phyloP scores from a whole-genome alignment of 2,329 filamentous ascomycete species.

The Colletotrichum australisinense region DNA sequence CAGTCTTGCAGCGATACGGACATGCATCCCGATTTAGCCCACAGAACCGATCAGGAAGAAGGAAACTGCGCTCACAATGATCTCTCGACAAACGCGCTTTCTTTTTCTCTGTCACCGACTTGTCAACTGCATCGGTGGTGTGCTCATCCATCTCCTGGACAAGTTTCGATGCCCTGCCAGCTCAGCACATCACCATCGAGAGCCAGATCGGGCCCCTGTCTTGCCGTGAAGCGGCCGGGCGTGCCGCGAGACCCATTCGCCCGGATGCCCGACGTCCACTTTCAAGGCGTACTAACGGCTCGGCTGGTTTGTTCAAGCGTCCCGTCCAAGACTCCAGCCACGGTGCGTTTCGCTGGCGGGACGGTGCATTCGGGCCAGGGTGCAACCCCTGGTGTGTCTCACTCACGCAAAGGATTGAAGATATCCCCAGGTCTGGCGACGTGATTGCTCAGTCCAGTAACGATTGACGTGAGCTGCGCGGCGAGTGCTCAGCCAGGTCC shows the following conservation, averaged over 20 bases:
- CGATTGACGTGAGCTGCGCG: neutral
- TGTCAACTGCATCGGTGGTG: slow-evolving; percentile 3
- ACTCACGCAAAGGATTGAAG: neutral
- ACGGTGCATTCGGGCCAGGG: neutral
- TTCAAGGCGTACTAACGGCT: neutral
- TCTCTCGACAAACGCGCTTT: neutral
- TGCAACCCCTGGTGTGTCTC: slow-evolving; percentile 1
- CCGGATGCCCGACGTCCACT: neutral
- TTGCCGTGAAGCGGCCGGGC: neutral
- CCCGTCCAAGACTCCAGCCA: neutral
- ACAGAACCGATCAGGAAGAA: slow-evolving; percentile 7
- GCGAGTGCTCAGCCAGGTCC: slow-evolving; percentile 6
- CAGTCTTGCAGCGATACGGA: neutral
- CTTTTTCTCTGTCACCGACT: neutral
- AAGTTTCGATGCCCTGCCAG: slow-evolving; percentile 16
- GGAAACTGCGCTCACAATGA: neutral
- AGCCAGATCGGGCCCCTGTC: neutral
- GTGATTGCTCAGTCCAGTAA: slow-evolving; percentile 12
- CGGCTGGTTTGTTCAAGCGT: neutral
- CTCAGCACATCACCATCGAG: slow-evolving; percentile 13
- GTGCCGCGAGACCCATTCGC: slow-evolving; percentile 8
- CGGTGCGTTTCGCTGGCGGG: neutral
- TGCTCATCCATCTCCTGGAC: slow-evolving; percentile 18
- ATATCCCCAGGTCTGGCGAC: slow-evolving; percentile 2
- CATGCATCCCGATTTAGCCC: neutral